Percentiles rank a stretch among this genome's conserved stretches.
Conservation (phyloP, 2,329 filamentous ascomycete genomes). For the Colletotrichum sp. region DNA sequence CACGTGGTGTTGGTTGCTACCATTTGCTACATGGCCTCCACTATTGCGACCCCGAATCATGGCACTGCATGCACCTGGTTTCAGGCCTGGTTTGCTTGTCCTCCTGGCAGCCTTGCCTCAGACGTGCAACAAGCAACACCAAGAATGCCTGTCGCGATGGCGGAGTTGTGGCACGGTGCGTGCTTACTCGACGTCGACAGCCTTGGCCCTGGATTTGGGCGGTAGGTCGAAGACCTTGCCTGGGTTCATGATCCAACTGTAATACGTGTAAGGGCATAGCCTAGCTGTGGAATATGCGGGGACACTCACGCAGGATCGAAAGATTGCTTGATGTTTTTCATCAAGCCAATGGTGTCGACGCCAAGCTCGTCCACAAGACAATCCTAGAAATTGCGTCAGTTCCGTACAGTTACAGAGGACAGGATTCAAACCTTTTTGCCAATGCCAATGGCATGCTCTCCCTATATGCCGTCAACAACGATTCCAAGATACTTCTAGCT, state of each 20-base stretch:
- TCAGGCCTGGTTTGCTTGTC: background rate
- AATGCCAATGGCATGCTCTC: constrained; percentile 74
- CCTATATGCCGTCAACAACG: constrained; percentile 30
- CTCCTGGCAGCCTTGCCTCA: background rate
- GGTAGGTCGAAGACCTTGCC: constrained; percentile 68
- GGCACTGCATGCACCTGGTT: background rate
- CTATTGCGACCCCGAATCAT: background rate
- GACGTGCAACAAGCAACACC: background rate
- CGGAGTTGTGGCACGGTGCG: background rate
- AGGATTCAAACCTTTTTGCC: constrained; percentile 70
- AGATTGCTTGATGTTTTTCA: constrained; percentile 68
- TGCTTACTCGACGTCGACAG: background rate
- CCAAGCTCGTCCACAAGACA: constrained; percentile 69
- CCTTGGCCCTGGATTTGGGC: background rate
- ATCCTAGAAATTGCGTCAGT: constrained; percentile 25
- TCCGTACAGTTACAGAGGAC: background rate
- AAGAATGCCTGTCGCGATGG: background rate
- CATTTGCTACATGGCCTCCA: background rate
- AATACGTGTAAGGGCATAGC: background rate
- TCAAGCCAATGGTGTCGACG: constrained; percentile 66
- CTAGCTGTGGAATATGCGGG: background rate
- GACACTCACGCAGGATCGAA: constrained; percentile 58
- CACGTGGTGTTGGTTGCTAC: constrained; percentile 5
- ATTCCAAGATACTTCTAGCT: constrained; percentile 31
- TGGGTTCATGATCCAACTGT: constrained; percentile 70